Evolutionary conservation across 2,329 filamentous ascomycete genomes (phyloP).

Genomic region (Aspergillus neotritici): DNA sequence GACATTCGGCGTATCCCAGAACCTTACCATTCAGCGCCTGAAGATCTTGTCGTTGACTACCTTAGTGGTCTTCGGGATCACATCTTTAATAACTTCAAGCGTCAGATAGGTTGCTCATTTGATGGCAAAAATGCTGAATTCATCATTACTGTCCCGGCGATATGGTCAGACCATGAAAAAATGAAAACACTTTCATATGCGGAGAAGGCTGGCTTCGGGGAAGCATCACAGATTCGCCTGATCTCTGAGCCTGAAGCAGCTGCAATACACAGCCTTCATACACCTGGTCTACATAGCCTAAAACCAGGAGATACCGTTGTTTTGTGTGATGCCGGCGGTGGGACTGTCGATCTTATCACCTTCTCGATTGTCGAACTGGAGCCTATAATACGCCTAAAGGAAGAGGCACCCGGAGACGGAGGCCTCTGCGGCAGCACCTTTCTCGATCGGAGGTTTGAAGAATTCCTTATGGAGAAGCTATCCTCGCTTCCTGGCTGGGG

Average conservation of each 20-base stretch:
- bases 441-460: conserved; percentile 24
- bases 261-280: conserved; percentile 13
- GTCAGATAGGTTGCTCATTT: conserved; percentile 9
- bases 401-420: conserved; percentile 21
- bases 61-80: conserved; percentile 11
- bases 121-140: conserved; percentile 13
- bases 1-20: conserved; percentile 9
- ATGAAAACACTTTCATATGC: conserved; percentile 10
- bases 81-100: conserved; percentile 6
- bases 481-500: conserved; percentile 15
- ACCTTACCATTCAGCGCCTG: conserved; percentile 5
- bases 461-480: conserved; percentile 15
- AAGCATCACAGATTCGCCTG: conserved; percentile 8
- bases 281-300: conserved; percentile 6
- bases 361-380: conserved; percentile 21
- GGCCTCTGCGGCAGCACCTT: conserved; percentile 24
- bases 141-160: conserved; percentile 26
- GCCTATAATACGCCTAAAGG: conserved; percentile 20
- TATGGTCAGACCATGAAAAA: conserved; percentile 26
- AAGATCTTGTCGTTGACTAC: conserved; percentile 13
- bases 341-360: conserved; percentile 28
- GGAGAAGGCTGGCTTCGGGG: conserved; percentile 10
- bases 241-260: conserved; percentile 23
- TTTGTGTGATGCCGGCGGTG: conserved; percentile 25
- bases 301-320: conserved; percentile 20